Evolutionary conservation across 1,284 basidiomycete species (phyloP).

Genomic region (Leccinum insolens): DNA sequence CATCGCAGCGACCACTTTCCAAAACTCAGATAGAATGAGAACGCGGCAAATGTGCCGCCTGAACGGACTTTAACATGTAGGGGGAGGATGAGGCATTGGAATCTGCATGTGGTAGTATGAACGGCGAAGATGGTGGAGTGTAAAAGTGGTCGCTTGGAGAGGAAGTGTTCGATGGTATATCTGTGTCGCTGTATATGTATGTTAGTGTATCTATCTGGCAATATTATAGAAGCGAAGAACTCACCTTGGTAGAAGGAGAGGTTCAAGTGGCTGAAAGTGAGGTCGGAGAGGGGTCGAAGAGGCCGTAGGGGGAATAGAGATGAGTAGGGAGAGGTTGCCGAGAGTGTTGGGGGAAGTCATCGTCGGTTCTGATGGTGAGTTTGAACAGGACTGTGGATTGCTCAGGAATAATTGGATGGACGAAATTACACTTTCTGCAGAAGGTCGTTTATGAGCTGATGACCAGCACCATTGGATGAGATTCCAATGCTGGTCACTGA

Average conservation of each 20-base stretch:
- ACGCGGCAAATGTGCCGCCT: too few species aligned
- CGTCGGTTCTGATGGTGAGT: not conserved
- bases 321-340: slow-evolving; percentile 1
- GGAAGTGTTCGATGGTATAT: too few species aligned
- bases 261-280: not conserved
- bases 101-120: too few species aligned
- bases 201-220: too few species aligned
- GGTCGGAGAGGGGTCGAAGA: not conserved
- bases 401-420: not conserved
- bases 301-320: not conserved
- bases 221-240: not conserved
- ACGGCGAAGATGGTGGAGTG: too few species aligned
- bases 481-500: not conserved
- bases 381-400: not conserved
- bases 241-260: not conserved
- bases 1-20: too few species aligned
- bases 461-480: not conserved
- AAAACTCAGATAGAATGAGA: too few species aligned
- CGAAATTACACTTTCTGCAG: not conserved
- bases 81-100: too few species aligned
- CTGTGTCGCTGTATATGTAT: too few species aligned
- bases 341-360: slow-evolving; percentile 39
- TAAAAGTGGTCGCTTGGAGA: too few species aligned
- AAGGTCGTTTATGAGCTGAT: not conserved
- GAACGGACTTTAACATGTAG: too few species aligned